A percentile compares a stretch with the other conserved stretches of the same genome.
phyloP scores from a whole-genome alignment of 2,329 filamentous ascomycete species.

The Xylariales sp. region DNA sequence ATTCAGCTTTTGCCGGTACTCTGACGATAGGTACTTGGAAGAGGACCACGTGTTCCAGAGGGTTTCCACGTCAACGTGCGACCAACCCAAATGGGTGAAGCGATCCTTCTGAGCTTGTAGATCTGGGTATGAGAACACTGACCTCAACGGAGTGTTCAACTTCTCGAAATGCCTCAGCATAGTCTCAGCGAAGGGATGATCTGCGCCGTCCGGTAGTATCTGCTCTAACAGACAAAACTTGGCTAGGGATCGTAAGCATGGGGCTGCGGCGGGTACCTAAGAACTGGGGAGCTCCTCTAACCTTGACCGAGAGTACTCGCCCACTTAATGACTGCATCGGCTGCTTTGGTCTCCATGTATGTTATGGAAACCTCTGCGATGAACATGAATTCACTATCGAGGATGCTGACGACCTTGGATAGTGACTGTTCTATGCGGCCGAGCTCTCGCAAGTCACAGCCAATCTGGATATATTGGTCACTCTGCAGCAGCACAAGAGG shows the following conservation, averaged over 20 bases:
- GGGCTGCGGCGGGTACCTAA: slow-evolving; percentile 1
- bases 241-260: slow-evolving; percentile 36
- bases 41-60: slow-evolving; percentile 83
- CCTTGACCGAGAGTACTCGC: slow-evolving; percentile 65
- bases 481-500: slow-evolving; percentile 56
- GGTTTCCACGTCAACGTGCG: slow-evolving; percentile 55
- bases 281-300: slow-evolving; percentile 32
- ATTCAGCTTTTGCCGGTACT: slow-evolving; percentile 61
- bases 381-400: slow-evolving; percentile 65
- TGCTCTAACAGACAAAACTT: slow-evolving; percentile 87
- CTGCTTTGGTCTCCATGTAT: slow-evolving; percentile 73
- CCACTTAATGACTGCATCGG: slow-evolving; percentile 74
- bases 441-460: slow-evolving; percentile 73
- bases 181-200: slow-evolving; percentile 79
- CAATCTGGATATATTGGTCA: slow-evolving; percentile 70
- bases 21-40: slow-evolving; percentile 55
- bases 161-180: slow-evolving; percentile 85
- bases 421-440: slow-evolving; percentile 55
- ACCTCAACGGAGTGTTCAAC: slow-evolving; percentile 71
- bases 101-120: slow-evolving; percentile 61
- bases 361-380: slow-evolving; percentile 87
- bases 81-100: slow-evolving; percentile 68
- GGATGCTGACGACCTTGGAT: slow-evolving; percentile 50
- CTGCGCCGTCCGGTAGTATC: slow-evolving; percentile 69
- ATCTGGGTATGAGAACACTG: slow-evolving; percentile 65